Evolutionary conservation across 805 yeast species (phyloP).

Genomic region (Lachancea kluyveri): DNA sequence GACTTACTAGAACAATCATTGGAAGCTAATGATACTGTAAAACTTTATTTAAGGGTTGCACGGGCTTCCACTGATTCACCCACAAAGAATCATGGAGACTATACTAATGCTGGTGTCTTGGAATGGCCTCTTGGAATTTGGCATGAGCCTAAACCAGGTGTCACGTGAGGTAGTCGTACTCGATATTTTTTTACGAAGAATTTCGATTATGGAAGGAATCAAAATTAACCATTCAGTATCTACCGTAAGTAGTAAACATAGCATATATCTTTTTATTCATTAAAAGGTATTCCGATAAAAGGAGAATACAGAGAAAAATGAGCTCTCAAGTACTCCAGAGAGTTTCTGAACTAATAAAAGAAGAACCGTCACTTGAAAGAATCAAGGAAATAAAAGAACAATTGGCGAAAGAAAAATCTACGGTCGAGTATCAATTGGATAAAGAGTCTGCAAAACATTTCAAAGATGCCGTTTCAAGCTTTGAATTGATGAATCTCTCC

Average conservation of each 20-base stretch:
- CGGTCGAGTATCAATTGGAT: constrained; percentile 68
- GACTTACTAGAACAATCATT: constrained; percentile 31
- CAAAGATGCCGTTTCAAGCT: constrained; percentile 43
- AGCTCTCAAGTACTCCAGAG: constrained; percentile 22
- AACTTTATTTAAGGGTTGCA: constrained; percentile 53
- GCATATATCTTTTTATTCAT: no score
- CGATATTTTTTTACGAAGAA: no score
- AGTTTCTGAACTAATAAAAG: constrained; percentile 31
- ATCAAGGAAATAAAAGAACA: constrained; percentile 48
- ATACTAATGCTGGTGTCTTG: constrained; percentile 55
- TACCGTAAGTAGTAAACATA: no score
- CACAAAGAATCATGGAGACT: constrained; percentile 47
- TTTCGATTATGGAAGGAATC: no score
- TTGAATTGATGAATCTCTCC: constrained; percentile 33
- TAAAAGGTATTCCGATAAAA: no score
- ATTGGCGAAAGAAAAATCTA: constrained; percentile 60
- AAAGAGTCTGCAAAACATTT: constrained; percentile 62
- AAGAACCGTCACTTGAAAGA: constrained; percentile 48
- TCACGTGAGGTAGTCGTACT: no score
- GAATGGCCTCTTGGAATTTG: constrained; percentile 57
- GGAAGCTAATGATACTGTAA: constrained; percentile 20
- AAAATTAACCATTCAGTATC: not conserved
- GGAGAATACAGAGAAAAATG: no score
- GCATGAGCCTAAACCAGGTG: constrained; percentile 45
- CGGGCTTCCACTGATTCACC: constrained; percentile 37